A percentile compares a stretch with the other conserved stretches of the same genome.
phyloP scores from a whole-genome alignment of 352 stramenopile species.

The Globisporangium uncinulatum region DNA sequence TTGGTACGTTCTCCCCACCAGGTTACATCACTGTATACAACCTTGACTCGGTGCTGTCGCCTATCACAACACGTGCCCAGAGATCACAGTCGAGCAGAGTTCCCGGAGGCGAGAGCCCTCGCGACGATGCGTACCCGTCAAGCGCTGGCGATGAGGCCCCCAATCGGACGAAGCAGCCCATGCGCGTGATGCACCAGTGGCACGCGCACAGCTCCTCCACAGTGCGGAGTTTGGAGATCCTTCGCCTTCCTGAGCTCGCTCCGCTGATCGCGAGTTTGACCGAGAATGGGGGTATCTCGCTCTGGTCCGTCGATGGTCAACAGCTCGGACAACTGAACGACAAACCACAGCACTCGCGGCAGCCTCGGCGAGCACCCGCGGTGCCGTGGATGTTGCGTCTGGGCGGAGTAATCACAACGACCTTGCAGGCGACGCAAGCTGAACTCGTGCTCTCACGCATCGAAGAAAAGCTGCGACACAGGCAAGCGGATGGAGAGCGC shows the following conservation, averaged over 20 bases:
- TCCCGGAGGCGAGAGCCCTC: not conserved
- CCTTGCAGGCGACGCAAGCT: not conserved
- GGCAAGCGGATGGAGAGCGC: not conserved
- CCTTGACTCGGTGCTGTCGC: constrained; percentile 8
- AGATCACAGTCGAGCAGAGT: not conserved
- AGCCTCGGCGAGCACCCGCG: not conserved
- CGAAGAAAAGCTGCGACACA: constrained; percentile 4
- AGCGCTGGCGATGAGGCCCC: not conserved
- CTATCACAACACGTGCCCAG: not conserved
- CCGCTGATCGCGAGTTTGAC: constrained; percentile 19
- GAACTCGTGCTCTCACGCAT: constrained; percentile 9
- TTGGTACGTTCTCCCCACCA: constrained; percentile 2
- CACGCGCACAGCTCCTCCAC: constrained; percentile 14
- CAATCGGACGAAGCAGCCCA: not conserved
- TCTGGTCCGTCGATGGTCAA: constrained; percentile 32
- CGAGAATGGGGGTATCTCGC: constrained; percentile 23
- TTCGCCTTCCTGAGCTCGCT: constrained; percentile 6
- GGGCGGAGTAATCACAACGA: not conserved
- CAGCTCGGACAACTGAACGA: constrained; percentile 23
- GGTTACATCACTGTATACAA: constrained; percentile 29
- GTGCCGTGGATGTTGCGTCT: constrained; percentile 10
- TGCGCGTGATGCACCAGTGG: constrained; percentile 23
- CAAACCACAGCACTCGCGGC: not conserved
- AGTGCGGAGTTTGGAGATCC: constrained; percentile 17
- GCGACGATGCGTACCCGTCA: not conserved